Conservation (phyloP, 1,139 yeast species). For the Hyphopichia buzzinii region DNA sequence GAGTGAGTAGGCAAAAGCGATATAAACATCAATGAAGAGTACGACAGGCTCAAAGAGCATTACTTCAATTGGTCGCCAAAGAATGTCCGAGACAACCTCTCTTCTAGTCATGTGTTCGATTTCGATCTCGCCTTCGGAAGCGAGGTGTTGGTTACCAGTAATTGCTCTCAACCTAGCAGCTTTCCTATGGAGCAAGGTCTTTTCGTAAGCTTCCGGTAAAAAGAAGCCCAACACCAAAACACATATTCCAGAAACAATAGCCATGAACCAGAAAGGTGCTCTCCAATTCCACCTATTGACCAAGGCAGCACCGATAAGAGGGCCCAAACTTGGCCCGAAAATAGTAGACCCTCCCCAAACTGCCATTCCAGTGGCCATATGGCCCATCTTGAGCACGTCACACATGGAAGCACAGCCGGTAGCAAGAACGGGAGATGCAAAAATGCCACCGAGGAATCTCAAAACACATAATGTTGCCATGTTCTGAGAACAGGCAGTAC, state of each 20-base stretch:
- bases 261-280: conserved; percentile 45
- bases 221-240: conserved; percentile 30
- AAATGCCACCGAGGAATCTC: conserved; percentile 33
- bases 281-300: conserved; percentile 35
- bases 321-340: conserved; percentile 34
- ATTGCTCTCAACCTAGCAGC: conserved; percentile 45
- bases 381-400: conserved; percentile 24
- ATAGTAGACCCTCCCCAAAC: conserved; percentile 32
- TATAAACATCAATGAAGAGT: conserved; percentile 27
- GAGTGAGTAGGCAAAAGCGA: conserved; percentile 29
- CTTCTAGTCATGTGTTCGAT: conserved; percentile 24
- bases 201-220: conserved; percentile 52
- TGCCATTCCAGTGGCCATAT: conserved; percentile 26
- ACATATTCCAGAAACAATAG: conserved; percentile 33
- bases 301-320: conserved; percentile 29
- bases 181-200: conserved; percentile 43
- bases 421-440: conserved; percentile 35
- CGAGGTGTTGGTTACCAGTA: conserved; percentile 42
- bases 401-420: conserved; percentile 39
- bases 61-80: conserved; percentile 33
- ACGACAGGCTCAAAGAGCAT: conserved; percentile 32
- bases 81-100: conserved; percentile 20
- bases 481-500: conserved; percentile 28
- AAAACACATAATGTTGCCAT: conserved; percentile 31
- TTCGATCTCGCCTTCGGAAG: conserved; percentile 43